Percentiles rank a stretch among this genome's conserved stretches.
Evolutionary conservation across 768 basidiomycete genomes (phyloP).

Genomic region (Strobilomyces dryophilus): DNA sequence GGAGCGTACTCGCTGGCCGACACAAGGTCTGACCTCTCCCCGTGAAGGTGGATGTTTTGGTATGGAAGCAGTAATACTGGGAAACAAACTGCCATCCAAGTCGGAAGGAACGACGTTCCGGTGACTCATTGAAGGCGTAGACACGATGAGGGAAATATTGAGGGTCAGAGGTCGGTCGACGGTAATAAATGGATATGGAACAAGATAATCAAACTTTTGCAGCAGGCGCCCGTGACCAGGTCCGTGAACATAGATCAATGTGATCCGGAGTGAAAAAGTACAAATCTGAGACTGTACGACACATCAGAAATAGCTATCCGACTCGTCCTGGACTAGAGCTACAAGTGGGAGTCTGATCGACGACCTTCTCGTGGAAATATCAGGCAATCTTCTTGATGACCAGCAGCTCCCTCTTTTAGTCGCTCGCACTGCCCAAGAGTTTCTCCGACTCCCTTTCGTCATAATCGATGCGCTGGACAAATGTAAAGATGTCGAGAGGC

Average conservation of each 20-base stretch:
- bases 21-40: slow-evolving; percentile 86
- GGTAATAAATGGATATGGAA: slow-evolving; percentile 2
- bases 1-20: slow-evolving; percentile 79
- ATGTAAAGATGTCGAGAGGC: background rate
- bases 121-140: slow-evolving; percentile 43
- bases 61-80: slow-evolving; percentile 99
- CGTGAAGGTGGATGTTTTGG: slow-evolving; percentile 96
- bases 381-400: no score
- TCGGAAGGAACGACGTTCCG: slow-evolving; percentile 81
- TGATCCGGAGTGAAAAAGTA: no score
- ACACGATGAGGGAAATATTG: slow-evolving; percentile 36
- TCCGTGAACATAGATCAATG: no score
- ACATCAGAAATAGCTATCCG: no score
- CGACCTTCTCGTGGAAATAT: no score
- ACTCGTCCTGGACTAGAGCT: background rate
- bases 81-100: slow-evolving; percentile 99
- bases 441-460: background rate
- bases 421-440: no score
- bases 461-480: background rate
- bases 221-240: no score
- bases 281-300: no score
- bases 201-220: slow-evolving; percentile 21
- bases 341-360: background rate
- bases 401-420: no score
- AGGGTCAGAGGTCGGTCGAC: background rate